Evolutionary conservation across 2,329 filamentous ascomycete species (phyloP).

Genomic region (Fusarium agapanthi): DNA sequence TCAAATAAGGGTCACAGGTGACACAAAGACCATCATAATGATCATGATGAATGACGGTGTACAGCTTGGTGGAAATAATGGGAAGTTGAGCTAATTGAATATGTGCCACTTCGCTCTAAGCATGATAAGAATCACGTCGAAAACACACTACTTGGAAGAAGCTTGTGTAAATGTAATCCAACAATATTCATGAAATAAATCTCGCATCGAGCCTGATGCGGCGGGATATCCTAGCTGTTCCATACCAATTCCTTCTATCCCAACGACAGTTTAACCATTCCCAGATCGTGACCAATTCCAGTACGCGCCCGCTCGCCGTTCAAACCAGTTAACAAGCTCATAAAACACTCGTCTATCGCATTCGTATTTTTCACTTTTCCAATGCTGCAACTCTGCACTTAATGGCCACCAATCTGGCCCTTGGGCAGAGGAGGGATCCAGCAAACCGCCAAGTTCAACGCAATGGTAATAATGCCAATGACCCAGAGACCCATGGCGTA

Average conservation of each 20-base stretch:
- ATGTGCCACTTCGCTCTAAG: neutral
- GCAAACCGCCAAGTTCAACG: slow-evolving; percentile 69
- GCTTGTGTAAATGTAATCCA: neutral
- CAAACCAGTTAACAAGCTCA: neutral
- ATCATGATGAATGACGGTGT: neutral
- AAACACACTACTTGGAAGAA: neutral
- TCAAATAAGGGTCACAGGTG: neutral
- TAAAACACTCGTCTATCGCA: neutral
- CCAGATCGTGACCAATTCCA: neutral
- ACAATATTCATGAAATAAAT: neutral
- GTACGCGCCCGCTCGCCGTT: neutral
- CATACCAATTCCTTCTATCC: neutral
- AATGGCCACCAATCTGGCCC: slow-evolving; percentile 49
- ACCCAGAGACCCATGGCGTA: slow-evolving; percentile 81
- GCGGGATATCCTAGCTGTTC: slow-evolving; percentile 17
- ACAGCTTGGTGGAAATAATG: neutral
- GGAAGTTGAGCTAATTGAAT: neutral
- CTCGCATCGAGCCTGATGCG: neutral
- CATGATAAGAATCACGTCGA: neutral
- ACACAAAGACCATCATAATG: neutral
- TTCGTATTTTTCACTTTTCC: neutral
- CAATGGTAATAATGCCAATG: slow-evolving; percentile 79
- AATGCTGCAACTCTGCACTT: neutral
- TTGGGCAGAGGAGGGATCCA: slow-evolving; percentile 65
- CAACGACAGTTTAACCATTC: neutral